Evolutionary conservation across 139 green algal genomes (phyloP), one percentile per base, ranked within the genome.

Genomic region (Tetratostichococcus sp.): DNA sequence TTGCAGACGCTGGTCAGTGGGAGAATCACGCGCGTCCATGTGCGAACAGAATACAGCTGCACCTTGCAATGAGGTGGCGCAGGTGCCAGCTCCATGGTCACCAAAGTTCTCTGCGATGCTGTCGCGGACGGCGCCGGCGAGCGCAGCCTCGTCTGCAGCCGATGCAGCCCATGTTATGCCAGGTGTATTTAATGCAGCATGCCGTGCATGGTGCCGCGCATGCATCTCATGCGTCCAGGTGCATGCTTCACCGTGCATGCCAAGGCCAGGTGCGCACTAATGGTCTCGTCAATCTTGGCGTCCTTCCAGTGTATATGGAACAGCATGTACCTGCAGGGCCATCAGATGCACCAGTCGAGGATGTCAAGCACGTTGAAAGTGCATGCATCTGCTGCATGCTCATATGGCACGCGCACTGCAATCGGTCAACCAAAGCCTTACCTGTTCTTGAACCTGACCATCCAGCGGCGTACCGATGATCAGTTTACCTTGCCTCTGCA

Each of bases 391-490:
- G 62, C 26, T 66, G 25, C 43, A 71, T 28, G 30, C 30, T 50
- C 1, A 69, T 39, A 8, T 67, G n/a, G 17, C 26, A 16, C 0
- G n/a, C 31, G 30, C 22, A 30, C 11, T 33, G 35, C 6, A 4
- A 17, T 32, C 4, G 67, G 69, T 34, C 69, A 35, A 62, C 14
- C 26, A n/a, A 28, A 19, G 4, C 6, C 28, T 34, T 88, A 84
- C 34, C 80, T 75, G 50, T 86, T 86, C 67, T 82, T 79, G 71
- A 82, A 86, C 50, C 83, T 73, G 2, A 86, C 80, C 81, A 86
- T 86, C 19, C 39, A 50, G n/a, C n/a, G n/a, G n/a, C n/a, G n/a
- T 50, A 11, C 39, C 8, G 39, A 50, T 50, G 39, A 50, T n/a
- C n/a, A n/a, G n/a, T n/a, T n/a, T n/a, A n/a, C n/a, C n/a, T n/a